Percentiles rank a stretch among this genome's conserved stretches.
These are phyloP conservation scores for Fraxinus floribunda DNA, from an alignment of 305 asterid species.

Conservation along the genomic window DNA sequence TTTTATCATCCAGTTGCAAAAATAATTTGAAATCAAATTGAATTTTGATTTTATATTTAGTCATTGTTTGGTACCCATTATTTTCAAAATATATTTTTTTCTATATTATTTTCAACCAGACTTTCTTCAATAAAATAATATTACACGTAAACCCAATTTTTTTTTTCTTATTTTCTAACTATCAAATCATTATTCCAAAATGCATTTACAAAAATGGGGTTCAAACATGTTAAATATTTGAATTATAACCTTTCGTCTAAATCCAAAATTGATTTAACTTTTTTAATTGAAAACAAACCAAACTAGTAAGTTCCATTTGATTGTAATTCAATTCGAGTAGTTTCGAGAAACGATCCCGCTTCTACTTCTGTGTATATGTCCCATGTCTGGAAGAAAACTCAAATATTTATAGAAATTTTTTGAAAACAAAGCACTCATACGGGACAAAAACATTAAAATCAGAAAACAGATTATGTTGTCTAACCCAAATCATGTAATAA, in stretches of 20 bases:
- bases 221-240: not conserved
- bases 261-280: not conserved
- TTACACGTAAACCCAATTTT: too few relatives aligned
- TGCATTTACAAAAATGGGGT: too few relatives aligned
- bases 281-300: not conserved
- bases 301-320: not conserved
- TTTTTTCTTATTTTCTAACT: too few relatives aligned
- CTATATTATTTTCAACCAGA: too few relatives aligned
- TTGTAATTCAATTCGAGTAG: not conserved
- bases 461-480: slow-evolving; percentile 6
- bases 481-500: not conserved
- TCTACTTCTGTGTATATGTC: not conserved
- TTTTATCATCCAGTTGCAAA: not conserved
- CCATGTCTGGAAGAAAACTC: not conserved
- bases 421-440: not conserved
- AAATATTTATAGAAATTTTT: not conserved
- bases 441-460: not conserved
- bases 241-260: not conserved
- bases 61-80: too few relatives aligned
- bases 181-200: too few relatives aligned
- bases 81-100: too few relatives aligned
- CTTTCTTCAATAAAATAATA: too few relatives aligned
- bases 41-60: not conserved
- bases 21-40: not conserved
- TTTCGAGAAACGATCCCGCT: not conserved